These are phyloP conservation scores for Diatrype stigma DNA, from an alignment of 2,329 filamentous ascomycete species.

Conservation along the genomic window DNA sequence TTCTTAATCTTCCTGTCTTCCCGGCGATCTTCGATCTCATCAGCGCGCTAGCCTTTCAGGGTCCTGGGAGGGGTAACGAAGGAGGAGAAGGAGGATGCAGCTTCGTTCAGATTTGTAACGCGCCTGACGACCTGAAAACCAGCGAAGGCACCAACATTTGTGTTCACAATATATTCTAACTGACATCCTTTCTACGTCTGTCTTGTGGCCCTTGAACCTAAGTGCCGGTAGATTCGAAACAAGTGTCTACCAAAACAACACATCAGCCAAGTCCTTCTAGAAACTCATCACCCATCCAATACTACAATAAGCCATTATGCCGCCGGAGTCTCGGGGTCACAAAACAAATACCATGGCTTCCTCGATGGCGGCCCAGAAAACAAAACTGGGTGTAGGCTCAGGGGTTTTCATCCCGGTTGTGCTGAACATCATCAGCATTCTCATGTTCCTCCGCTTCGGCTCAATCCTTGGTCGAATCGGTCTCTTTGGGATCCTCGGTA, in stretches of 20 bases:
- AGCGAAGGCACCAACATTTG: neutral
- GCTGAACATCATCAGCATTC: constrained; percentile 81
- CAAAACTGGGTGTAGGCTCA: constrained; percentile 72
- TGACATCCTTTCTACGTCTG: too few species aligned
- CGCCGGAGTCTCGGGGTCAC: constrained; percentile 16
- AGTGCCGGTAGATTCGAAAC: too few species aligned
- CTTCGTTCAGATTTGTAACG: neutral
- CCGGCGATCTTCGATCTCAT: neutral
- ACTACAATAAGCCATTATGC: constrained; percentile 7
- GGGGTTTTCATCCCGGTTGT: constrained; percentile 87
- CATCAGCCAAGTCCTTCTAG: too few species aligned
- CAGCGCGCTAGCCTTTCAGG: neutral
- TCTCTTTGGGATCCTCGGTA: constrained; percentile 74
- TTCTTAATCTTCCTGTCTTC: neutral
- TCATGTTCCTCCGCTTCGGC: constrained; percentile 89
- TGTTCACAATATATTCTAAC: too few species aligned
- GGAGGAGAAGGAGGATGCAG: neutral
- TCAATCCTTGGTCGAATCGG: constrained; percentile 79
- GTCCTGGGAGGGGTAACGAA: neutral
- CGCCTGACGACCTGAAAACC: neutral
- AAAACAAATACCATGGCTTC: constrained; percentile 27
- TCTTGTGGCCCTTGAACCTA: too few species aligned
- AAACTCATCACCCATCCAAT: too few species aligned
- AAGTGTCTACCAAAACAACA: too few species aligned
- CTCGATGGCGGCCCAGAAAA: constrained; percentile 28